phyloP scores from a whole-genome alignment of 192 early-diverging fungal species.

The Tieghemiomyces parasiticus region DNA sequence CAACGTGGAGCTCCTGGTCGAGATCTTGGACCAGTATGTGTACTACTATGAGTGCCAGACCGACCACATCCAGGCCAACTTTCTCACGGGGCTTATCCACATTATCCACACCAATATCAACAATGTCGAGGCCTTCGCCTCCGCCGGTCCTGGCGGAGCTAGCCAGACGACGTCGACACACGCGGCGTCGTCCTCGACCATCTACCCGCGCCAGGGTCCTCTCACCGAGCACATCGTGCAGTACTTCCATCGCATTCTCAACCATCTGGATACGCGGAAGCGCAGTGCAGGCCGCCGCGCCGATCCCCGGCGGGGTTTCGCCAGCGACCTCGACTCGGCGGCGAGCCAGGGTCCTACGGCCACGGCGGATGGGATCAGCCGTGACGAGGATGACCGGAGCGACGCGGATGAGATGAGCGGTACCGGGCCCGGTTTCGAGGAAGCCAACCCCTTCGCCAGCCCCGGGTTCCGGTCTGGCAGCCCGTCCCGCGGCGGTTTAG shows the following conservation, averaged over 20 bases:
- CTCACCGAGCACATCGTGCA: conserved; percentile 48
- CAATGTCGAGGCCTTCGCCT: conserved; percentile 59
- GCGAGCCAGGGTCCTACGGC: background rate
- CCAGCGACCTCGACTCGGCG: background rate
- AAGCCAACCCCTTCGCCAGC: conserved; percentile 3
- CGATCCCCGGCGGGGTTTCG: background rate
- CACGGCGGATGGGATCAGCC: background rate
- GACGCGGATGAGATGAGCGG: background rate
- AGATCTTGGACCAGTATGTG: conserved; percentile 87
- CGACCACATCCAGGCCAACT: conserved; percentile 81
- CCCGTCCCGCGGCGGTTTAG: background rate
- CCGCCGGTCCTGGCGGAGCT: conserved; percentile 30
- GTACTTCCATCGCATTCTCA: conserved; percentile 55
- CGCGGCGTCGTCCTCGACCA: conserved; percentile 37
- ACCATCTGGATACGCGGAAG: conserved; percentile 39
- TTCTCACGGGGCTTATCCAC: conserved; percentile 88
- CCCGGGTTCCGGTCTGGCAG: background rate
- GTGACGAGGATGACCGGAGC: background rate
- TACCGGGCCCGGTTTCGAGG: background rate
- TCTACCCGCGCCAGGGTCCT: conserved; percentile 40
- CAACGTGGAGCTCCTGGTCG: conserved; percentile 91
- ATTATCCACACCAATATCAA: conserved; percentile 75
- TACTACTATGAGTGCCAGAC: conserved; percentile 92
- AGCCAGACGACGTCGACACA: conserved; percentile 24
- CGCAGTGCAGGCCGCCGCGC: background rate